Percentiles rank a stretch among this genome's conserved stretches.
phyloP scores from a whole-genome alignment of 2,329 filamentous ascomycete genomes.

The Calonectria fujianensis region DNA sequence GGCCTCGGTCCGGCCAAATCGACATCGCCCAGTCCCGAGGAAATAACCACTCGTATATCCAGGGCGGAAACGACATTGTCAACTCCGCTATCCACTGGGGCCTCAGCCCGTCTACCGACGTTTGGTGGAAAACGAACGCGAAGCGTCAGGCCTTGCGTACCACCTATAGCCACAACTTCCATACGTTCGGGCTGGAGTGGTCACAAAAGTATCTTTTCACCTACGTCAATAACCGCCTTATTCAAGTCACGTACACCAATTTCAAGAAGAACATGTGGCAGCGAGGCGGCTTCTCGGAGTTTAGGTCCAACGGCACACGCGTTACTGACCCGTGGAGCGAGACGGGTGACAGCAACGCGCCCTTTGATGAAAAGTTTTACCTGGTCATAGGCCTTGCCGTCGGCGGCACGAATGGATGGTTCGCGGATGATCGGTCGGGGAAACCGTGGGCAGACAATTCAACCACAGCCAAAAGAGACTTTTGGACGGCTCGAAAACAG shows the following conservation, averaged over 20 bases:
- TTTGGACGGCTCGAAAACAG: conserved; percentile 79
- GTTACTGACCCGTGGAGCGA: conserved; percentile 78
- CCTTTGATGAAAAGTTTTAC: conserved; percentile 86
- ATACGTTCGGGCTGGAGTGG: conserved; percentile 91
- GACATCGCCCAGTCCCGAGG: conserved; percentile 88
- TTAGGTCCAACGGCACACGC: conserved; percentile 79
- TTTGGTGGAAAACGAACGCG: conserved; percentile 88
- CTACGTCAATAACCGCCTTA: conserved; percentile 86
- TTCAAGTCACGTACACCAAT: conserved; percentile 87
- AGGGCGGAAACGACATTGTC: conserved; percentile 88
- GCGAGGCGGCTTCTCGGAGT: conserved; percentile 80
- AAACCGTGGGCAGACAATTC: conserved; percentile 89
- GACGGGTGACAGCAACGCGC: conserved; percentile 77
- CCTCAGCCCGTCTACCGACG: conserved; percentile 82
- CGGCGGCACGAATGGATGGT: conserved; percentile 89
- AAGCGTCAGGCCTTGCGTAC: conserved; percentile 85
- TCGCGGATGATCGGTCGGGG: conserved; percentile 80
- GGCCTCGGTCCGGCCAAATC: conserved; percentile 89
- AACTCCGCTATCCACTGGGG: conserved; percentile 90
- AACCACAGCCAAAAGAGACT: conserved; percentile 81
- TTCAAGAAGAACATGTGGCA: conserved; percentile 82
- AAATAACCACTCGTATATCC: conserved; percentile 85
- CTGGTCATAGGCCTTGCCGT: conserved; percentile 86
- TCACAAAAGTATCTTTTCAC: conserved; percentile 92
- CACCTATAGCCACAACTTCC: conserved; percentile 80